These are phyloP conservation scores for Lasiodiplodia hormozganensis DNA, from an alignment of 2,329 filamentous ascomycete genomes.

Conservation along the genomic window DNA sequence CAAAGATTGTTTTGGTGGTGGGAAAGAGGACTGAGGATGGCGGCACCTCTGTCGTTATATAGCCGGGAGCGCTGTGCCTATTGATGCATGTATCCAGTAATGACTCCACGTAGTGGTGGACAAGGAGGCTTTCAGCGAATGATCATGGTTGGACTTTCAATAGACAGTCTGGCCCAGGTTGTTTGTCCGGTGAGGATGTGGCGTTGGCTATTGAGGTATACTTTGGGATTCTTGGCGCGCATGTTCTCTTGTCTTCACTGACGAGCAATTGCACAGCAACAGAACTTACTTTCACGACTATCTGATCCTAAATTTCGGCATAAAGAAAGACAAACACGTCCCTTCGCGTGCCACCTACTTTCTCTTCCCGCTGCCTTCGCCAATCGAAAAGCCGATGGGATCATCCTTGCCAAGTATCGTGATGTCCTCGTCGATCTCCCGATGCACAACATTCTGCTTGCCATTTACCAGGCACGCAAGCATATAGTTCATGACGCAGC, in stretches of 20 bases:
- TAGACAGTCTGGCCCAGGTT: not conserved
- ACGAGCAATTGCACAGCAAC: too few species aligned
- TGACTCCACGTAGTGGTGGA: too few species aligned
- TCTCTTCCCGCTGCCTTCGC: constrained; percentile 14
- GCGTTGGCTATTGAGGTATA: not conserved
- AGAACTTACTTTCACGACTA: too few species aligned
- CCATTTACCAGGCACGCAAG: constrained; percentile 76
- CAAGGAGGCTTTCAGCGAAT: too few species aligned
- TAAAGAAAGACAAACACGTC: not conserved
- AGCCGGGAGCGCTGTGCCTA: too few species aligned
- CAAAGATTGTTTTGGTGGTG: too few species aligned
- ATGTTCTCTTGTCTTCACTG: not conserved
- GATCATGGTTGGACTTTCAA: too few species aligned
- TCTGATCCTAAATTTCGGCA: not conserved
- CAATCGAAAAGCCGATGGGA: constrained; percentile 1
- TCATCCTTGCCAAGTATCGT: constrained; percentile 35
- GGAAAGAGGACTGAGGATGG: too few species aligned
- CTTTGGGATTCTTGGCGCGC: not conserved
- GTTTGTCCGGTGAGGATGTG: not conserved
- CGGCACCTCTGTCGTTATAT: too few species aligned
- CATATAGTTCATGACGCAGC: constrained; percentile 74
- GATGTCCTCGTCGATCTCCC: constrained; percentile 50
- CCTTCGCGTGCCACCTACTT: not conserved
- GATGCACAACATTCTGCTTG: constrained; percentile 60
- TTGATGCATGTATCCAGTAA: too few species aligned